These are phyloP conservation scores for Pilasporangium apinafurcum DNA, from an alignment of 352 stramenopile genomes.

Conservation along the genomic window DNA sequence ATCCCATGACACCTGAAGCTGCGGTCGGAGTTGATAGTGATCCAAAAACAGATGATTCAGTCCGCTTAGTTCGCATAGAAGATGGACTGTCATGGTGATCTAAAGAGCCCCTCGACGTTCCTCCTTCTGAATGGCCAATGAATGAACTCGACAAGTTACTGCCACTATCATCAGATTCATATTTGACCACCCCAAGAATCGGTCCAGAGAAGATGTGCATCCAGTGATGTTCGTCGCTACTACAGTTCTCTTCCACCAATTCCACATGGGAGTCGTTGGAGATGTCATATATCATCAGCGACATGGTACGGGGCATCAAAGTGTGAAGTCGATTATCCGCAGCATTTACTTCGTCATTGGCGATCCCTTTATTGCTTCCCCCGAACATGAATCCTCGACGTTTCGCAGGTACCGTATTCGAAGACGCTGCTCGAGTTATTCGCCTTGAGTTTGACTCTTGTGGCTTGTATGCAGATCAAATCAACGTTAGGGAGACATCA, in stretches of 20 bases:
- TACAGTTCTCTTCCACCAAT: conserved; percentile 44
- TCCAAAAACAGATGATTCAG: conserved; percentile 46
- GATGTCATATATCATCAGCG: conserved; percentile 27
- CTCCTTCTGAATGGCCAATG: not conserved
- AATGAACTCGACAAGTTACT: conserved; percentile 1
- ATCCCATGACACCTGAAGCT: conserved; percentile 10
- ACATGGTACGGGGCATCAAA: conserved; percentile 30
- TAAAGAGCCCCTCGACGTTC: conserved; percentile 12
- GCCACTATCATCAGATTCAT: conserved; percentile 19
- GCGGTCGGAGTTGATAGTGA: conserved; percentile 25
- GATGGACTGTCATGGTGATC: conserved; percentile 27
- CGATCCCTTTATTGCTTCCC: conserved; percentile 23
- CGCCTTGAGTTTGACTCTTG: conserved; percentile 45
- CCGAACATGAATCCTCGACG: conserved; percentile 69
- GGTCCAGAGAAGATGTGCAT: conserved; percentile 69
- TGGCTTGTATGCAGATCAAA: conserved; percentile 16
- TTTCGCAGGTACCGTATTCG: conserved; percentile 23
- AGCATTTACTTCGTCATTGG: conserved; percentile 12
- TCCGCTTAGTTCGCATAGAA: conserved; percentile 32
- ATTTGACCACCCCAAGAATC: conserved; percentile 57
- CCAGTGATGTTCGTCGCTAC: conserved; percentile 41
- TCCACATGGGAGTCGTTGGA: conserved; percentile 29
- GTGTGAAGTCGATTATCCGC: conserved; percentile 26
- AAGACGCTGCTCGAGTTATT: conserved; percentile 24
- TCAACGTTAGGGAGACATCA: not conserved